A percentile compares a stretch with the other conserved stretches of the same genome.
These are phyloP conservation scores for Pilobolus umbonatus DNA, from an alignment of 192 early-diverging fungal genomes.

Conservation along the genomic window DNA sequence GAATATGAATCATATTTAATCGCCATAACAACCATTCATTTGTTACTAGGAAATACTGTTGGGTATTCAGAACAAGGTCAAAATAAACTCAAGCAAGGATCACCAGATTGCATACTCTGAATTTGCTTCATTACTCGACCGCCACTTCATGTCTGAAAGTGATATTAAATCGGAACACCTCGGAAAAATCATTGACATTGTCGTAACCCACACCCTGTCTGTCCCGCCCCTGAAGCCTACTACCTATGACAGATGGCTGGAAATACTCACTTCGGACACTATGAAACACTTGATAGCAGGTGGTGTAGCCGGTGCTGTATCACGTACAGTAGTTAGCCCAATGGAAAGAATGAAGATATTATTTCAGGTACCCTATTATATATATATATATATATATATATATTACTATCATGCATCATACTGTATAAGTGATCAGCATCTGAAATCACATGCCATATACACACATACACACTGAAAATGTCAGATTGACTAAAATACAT, in stretches of 20 bases:
- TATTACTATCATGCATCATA: background rate
- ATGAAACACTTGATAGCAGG: constrained; percentile 74
- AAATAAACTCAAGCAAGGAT: background rate
- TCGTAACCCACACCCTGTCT: constrained; percentile 16
- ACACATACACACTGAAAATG: background rate
- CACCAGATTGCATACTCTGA: constrained; percentile 10
- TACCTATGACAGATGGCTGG: constrained; percentile 15
- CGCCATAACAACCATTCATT: background rate
- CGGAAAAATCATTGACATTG: constrained; percentile 15
- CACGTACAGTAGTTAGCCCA: constrained; percentile 75
- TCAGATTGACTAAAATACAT: too few relatives aligned
- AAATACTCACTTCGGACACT: constrained; percentile 46
- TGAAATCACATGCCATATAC: constrained; percentile 11
- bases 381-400: constrained; percentile 2
- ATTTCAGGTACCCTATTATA: constrained; percentile 58
- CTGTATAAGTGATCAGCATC: background rate
- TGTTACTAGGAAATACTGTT: constrained; percentile 3
- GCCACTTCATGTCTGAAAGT: constrained; percentile 4
- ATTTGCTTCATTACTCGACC: constrained; percentile 11
- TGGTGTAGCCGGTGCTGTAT: constrained; percentile 72
- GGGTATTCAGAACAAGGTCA: constrained; percentile 10
- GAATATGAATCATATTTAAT: background rate
- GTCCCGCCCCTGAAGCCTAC: background rate
- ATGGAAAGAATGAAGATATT: constrained; percentile 83
- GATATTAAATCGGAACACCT: constrained; percentile 19